Base-by-base conservation (phyloP, 2,329 filamentous ascomycete species). In the Microsporum canis region DNA sequence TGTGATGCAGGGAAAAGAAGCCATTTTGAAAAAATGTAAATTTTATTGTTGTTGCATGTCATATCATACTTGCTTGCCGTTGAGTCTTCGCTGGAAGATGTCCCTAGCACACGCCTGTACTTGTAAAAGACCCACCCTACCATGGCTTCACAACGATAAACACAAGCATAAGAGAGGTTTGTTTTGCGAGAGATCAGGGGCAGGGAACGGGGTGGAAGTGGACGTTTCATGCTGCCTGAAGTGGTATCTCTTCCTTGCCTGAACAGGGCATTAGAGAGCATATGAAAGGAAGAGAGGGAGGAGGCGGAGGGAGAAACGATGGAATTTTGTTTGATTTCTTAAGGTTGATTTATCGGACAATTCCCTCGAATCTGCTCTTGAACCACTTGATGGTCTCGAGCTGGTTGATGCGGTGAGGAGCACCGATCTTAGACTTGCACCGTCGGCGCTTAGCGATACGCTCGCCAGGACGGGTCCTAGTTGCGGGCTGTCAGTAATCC, bases 351-450 rank as follows among this genome's bases (percentile, higher is more conserved):
- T 95, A 97, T 84, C 94, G 88, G 82, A 99, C 90, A 78, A 97
- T 97, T 78, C 92, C 94, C 78, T 97, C 91, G 86, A 96, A 96
- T 80, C 91, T 87, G 78, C 84, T 86, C 84, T 89, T 89, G 84
- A 88, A 99, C 94, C 94, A 99, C 84, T 91, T 95, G 82, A 97
- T 81, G 75, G 91, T 96, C 86, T 99, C 94, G 68, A 85, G 80
- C 76, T 91, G 88, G 86, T 85, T 89, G 86, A 99, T 96, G 76
- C 86, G 85, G 88, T 99, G 94, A 79, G 80, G 83, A 75, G 88
- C 77, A 76, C 94, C 94, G 76, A 99, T 87, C 74, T 80, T 84
- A 82, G 85, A 83, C 86, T 95, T 88, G 82, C 82, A 86, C 75
- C 92, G 90, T 78, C 92, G 88, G 76, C 94, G 91, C 84, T 91